Percentiles rank a stretch among this genome's conserved stretches.
phyloP scores from a whole-genome alignment of 2,329 filamentous ascomycete genomes.

The Clathrospora elynae region DNA sequence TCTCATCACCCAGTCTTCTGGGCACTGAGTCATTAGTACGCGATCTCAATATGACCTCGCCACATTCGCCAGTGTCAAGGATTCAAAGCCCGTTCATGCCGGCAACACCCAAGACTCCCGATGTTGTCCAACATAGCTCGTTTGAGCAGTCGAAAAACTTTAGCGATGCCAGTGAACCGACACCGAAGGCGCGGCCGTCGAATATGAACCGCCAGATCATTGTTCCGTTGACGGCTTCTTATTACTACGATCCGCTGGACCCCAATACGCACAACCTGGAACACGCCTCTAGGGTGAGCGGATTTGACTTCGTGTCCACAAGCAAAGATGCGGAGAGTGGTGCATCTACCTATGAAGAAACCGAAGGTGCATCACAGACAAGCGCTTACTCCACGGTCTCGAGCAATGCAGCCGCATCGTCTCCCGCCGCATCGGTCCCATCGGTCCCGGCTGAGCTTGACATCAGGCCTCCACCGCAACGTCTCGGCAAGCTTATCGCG shows the following conservation, averaged over 20 bases:
- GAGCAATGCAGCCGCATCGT: constrained; percentile 20
- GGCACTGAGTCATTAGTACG: constrained; percentile 56
- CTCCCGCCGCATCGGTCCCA: constrained; percentile 27
- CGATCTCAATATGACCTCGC: constrained; percentile 56
- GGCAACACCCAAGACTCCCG: constrained; percentile 46
- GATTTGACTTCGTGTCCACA: constrained; percentile 48
- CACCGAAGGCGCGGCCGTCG: constrained; percentile 43
- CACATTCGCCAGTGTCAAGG: constrained; percentile 47
- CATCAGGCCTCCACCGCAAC: constrained; percentile 49
- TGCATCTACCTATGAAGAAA: constrained; percentile 37
- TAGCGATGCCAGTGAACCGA: constrained; percentile 45
- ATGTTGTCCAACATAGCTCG: constrained; percentile 43
- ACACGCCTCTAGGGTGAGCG: constrained; percentile 54
- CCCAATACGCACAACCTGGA: constrained; percentile 53
- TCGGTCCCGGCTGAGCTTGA: constrained; percentile 31
- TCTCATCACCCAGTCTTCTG: constrained; percentile 50
- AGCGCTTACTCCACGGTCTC: constrained; percentile 22
- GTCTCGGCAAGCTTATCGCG: constrained; percentile 69
- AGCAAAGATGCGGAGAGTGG: constrained; percentile 23
- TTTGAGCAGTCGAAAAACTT: constrained; percentile 31
- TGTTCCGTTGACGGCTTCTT: constrained; percentile 52
- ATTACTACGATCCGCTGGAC: constrained; percentile 53
- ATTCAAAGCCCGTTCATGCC: constrained; percentile 45
- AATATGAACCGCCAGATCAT: constrained; percentile 52
- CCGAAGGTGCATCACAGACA: constrained; percentile 31